Percentiles rank a stretch among this genome's conserved stretches.
These are phyloP conservation scores for Posidonia australis DNA, from an alignment of 106 monocot species.

Conservation along the genomic window DNA sequence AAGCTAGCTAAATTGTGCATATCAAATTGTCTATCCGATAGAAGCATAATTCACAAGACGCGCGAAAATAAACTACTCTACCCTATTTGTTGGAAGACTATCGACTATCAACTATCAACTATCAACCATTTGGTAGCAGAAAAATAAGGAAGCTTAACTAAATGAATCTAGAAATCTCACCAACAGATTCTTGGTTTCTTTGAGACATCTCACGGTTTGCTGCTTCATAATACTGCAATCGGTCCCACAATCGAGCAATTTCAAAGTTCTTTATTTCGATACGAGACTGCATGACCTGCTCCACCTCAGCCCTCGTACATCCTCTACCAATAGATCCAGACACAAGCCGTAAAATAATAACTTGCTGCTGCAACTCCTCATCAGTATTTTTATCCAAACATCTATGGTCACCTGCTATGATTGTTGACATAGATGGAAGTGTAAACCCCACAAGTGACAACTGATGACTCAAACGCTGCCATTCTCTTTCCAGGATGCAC, in stretches of 20 bases:
- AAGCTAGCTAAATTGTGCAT: too few relatives aligned
- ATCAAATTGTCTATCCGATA: too few relatives aligned
- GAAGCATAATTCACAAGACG: too few relatives aligned
- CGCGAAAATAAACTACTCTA: too few relatives aligned
- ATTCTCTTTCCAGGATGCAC: slow-evolving; percentile 30
- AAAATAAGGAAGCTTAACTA: too few relatives aligned
- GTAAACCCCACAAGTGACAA: slow-evolving; percentile 45
- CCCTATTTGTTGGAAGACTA: too few relatives aligned
- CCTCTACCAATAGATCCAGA: slow-evolving; percentile 28
- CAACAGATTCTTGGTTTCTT: slow-evolving; percentile 66
- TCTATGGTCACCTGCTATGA: neutral
- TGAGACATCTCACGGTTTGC: slow-evolving; percentile 60
- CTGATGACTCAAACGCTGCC: slow-evolving; percentile 38
- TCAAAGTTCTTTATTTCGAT: slow-evolving; percentile 40
- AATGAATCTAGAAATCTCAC: too few relatives aligned
- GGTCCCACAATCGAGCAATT: slow-evolving; percentile 36
- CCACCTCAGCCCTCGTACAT: slow-evolving; percentile 29
- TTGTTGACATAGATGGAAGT: slow-evolving; percentile 24
- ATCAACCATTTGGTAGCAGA: too few relatives aligned
- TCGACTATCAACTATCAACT: too few relatives aligned
- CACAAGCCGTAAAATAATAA: slow-evolving; percentile 22
- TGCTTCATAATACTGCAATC: slow-evolving; percentile 48
- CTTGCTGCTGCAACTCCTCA: slow-evolving; percentile 15
- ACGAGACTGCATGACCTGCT: slow-evolving; percentile 12
- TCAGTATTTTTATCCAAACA: neutral